Evolutionary conservation across 2,329 filamentous ascomycete species (phyloP), one percentile per base, ranked within the genome.

Genomic region (Drechslerella coelobrocha): DNA sequence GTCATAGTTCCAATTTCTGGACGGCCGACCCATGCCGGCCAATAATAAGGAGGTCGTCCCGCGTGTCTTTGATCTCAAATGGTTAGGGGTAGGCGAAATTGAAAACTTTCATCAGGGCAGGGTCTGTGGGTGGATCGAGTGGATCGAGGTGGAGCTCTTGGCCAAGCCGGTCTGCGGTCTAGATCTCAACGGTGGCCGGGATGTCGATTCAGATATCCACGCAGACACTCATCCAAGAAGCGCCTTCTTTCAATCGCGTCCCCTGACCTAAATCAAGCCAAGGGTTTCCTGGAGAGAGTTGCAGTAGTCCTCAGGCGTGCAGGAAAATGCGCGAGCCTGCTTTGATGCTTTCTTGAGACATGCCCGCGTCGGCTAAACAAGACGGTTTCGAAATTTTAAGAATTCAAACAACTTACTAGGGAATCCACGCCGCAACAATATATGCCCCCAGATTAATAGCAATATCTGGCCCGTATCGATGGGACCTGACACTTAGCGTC

Each of bases 1-100:
- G 66, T 71, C 66, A 71, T 71, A 54, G 39, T 19, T 23, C 23
- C 59, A 61, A 61, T 61, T 51, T 41, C 55, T 50, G 48, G 41
- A 56, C 50, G 43, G 23, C 26, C 19, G 60, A 47, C 41, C 60
- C 50, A 55, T 55, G 27, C n/a, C 59, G 45, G 34, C 66, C 66
- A 71, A 71, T 71, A 54, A 63, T 43, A 57, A 55, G 59, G 59
- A 71, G 65, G 50, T 52, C 57, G 57, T 69, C 59, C 66, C 66
- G 66, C 66, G 59, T 71, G 66, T 63, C 66, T 71, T 63, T 71
- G 66, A 71, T 71, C 62, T 59, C 34, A 61, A 71, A 63, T 53
- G 57, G 59, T 71, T 71, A 62, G 59, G 66, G 66, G 66, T 71
- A 63, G 59, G 66, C 66, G 66, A 71, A 71, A 71, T n/a, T 71